Conservation (phyloP, 192 early-diverging fungal species). For the Coemansia sp. region DNA sequence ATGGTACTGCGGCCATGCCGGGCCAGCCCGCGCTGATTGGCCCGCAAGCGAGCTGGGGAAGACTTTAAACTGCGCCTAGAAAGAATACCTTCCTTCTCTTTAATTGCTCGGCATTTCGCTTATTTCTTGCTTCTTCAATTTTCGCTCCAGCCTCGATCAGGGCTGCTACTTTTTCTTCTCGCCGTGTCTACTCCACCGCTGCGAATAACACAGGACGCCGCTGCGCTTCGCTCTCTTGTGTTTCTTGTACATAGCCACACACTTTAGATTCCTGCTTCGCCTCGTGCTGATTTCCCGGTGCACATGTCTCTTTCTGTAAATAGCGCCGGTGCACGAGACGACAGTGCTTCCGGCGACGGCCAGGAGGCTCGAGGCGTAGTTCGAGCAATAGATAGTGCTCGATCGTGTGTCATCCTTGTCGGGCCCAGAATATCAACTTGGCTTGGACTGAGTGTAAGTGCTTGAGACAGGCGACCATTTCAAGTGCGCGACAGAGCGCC, state of each 20-base stretch:
- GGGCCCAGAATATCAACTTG: slow-evolving; percentile 8
- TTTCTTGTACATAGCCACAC: neutral
- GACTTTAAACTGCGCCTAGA: neutral
- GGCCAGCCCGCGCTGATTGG: no score
- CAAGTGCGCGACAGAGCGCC: no score
- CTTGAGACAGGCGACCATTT: neutral
- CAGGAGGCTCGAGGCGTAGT: neutral
- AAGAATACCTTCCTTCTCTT: no score
- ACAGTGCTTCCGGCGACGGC: neutral
- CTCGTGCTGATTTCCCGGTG: neutral
- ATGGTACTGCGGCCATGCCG: no score
- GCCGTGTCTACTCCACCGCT: neutral
- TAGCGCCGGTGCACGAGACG: neutral
- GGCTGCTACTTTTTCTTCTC: neutral
- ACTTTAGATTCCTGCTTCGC: neutral
- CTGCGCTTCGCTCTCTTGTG: neutral
- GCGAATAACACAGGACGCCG: neutral
- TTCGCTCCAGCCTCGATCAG: neutral
- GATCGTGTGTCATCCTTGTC: slow-evolving; percentile 37
- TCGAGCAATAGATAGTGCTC: slow-evolving; percentile 9
- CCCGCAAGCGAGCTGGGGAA: neutral
- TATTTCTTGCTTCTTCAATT: neutral
- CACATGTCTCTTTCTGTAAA: neutral
- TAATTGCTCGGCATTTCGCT: neutral
- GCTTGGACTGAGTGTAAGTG: slow-evolving; percentile 10